Conservation (phyloP, 768 basidiomycete species). For the Boletus rubropictus region DNA sequence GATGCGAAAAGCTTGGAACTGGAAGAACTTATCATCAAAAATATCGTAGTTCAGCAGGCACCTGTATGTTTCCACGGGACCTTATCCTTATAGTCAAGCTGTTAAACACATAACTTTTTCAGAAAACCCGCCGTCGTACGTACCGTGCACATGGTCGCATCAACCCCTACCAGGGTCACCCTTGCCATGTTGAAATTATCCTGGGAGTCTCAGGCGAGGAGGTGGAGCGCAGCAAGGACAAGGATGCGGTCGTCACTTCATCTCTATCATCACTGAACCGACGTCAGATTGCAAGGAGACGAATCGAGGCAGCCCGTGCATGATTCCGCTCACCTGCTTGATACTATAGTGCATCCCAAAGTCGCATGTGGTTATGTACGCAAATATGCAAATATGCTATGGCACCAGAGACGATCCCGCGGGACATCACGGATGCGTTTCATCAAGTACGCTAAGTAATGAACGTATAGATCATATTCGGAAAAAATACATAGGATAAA, state of each 20-base stretch:
- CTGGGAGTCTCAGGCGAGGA: slow-evolving; percentile 72
- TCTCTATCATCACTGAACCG: slow-evolving; percentile 70
- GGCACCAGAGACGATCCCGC: slow-evolving; percentile 4
- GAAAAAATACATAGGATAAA: slow-evolving; percentile 6
- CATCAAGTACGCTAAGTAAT: slow-evolving; percentile 1
- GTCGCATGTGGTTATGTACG: slow-evolving; percentile 24
- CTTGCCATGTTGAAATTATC: slow-evolving; percentile 94
- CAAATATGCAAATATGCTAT: slow-evolving; percentile 29
- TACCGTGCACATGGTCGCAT: slow-evolving; percentile 98
- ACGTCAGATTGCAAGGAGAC: slow-evolving; percentile 79
- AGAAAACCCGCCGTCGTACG: slow-evolving; percentile 99
- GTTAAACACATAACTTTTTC: slow-evolving; percentile 1
- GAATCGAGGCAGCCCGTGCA: slow-evolving; percentile 77
- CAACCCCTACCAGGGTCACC: slow-evolving; percentile 99
- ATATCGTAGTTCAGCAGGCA: slow-evolving; percentile 97
- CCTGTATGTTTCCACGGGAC: slow-evolving; percentile 55
- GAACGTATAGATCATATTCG: slow-evolving; percentile 3
- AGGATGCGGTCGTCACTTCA: slow-evolving; percentile 44
- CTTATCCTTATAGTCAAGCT: not conserved
- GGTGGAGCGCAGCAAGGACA: slow-evolving; percentile 91
- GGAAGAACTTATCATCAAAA: slow-evolving; percentile 91
- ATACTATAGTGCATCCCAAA: slow-evolving; percentile 3
- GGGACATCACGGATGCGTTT: not conserved
- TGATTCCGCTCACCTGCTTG: slow-evolving; percentile 29
- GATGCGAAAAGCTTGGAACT: slow-evolving; percentile 94